Conservation (phyloP, 2,329 filamentous ascomycete species). For the Nemania diffusa region DNA sequence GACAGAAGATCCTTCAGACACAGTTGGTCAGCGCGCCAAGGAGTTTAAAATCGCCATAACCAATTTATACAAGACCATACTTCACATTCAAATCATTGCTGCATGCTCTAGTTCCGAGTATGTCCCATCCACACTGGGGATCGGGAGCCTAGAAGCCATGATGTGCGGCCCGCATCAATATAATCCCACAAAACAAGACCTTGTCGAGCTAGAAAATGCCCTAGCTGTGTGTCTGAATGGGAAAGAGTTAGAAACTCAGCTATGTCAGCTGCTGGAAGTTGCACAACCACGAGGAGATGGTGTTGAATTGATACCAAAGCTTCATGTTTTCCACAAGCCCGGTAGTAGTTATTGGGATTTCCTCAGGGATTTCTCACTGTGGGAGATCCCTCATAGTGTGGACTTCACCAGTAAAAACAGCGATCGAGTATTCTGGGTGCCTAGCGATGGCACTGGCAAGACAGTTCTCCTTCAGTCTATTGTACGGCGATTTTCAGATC, state of each 20-base stretch:
- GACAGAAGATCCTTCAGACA: neutral
- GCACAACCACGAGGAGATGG: neutral
- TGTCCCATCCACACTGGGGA: neutral
- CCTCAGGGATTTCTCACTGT: neutral
- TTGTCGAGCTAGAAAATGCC: neutral
- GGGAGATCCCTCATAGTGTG: neutral
- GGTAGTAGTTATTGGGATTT: neutral
- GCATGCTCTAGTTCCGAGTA: neutral
- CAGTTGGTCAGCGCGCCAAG: neutral
- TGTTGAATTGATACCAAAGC: neutral
- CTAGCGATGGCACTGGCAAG: neutral
- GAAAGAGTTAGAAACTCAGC: neutral
- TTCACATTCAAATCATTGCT: neutral
- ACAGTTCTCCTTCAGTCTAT: neutral
- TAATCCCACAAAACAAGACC: neutral
- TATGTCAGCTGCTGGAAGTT: neutral
- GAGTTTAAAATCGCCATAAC: neutral
- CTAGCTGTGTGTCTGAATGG: neutral
- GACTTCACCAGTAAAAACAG: neutral
- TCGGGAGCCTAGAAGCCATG: neutral
- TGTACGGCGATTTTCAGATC: neutral
- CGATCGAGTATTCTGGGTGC: neutral
- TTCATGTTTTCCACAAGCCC: neutral
- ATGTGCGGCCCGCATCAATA: neutral
- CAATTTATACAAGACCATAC: neutral